phyloP scores from a whole-genome alignment of 2,329 filamentous ascomycete genomes.

The Cercospora sesami region DNA sequence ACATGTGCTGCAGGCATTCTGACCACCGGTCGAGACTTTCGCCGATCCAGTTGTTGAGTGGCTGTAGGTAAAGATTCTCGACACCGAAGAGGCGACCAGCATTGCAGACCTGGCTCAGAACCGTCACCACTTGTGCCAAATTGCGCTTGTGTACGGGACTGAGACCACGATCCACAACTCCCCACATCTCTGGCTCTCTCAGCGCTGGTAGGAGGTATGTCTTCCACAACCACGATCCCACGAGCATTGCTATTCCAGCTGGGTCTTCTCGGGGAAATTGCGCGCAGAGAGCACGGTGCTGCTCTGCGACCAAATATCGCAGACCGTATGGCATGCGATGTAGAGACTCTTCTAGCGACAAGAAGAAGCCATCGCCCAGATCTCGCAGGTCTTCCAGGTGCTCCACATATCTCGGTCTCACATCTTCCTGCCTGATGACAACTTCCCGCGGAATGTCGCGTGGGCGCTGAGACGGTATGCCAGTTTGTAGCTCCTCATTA shows the following conservation, averaged over 20 bases:
- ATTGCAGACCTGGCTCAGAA: constrained; percentile 82
- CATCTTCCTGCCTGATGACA: constrained; percentile 94
- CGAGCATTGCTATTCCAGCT: constrained; percentile 75
- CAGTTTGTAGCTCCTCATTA: constrained; percentile 93
- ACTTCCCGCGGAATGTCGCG: constrained; percentile 86
- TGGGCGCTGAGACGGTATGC: constrained; percentile 74
- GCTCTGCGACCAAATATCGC: constrained; percentile 82
- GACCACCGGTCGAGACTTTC: constrained; percentile 80
- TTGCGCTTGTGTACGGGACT: constrained; percentile 93
- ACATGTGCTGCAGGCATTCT: constrained; percentile 72
- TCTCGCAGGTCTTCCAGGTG: constrained; percentile 91
- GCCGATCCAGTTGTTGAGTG: constrained; percentile 84
- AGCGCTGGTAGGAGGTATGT: constrained; percentile 90
- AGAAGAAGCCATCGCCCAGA: constrained; percentile 88
- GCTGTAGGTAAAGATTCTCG: constrained; percentile 93
- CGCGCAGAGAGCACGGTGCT: constrained; percentile 72
- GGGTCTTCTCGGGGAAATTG: constrained; percentile 80
- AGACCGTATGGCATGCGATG: constrained; percentile 91
- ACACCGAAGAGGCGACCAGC: constrained; percentile 87
- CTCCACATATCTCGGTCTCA: constrained; percentile 86
- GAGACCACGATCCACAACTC: constrained; percentile 84
- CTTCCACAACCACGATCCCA: constrained; percentile 90
- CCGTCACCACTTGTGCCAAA: constrained; percentile 83
- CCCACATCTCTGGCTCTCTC: constrained; percentile 85
- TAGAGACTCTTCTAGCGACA: constrained; percentile 76